Evolutionary conservation across 164 flowering plant genomes (phyloP).

Genomic region (Liriodendron chinense): DNA sequence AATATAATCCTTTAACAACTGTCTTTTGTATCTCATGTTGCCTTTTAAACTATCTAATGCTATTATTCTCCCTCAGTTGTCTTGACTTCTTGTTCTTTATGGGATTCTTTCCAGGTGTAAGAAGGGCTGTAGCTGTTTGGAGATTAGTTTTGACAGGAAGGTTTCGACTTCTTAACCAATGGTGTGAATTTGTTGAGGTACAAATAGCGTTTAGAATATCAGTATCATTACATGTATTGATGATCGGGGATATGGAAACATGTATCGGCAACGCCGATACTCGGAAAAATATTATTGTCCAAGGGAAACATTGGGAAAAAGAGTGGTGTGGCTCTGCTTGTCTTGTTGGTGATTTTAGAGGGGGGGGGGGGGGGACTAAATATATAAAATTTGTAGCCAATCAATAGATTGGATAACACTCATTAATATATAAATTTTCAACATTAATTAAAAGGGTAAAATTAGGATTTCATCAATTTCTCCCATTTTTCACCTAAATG

Average conservation of each 20-base stretch:
- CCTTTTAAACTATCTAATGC: neutral
- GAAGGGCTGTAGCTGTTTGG: conserved; percentile 82
- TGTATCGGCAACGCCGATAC: too few relatives aligned
- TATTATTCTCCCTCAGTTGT: neutral
- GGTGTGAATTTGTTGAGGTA: conserved; percentile 99
- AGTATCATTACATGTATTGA: too few relatives aligned
- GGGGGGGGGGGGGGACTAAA: too few relatives aligned
- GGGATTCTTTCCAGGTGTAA: conserved; percentile 55
- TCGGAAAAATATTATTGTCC: too few relatives aligned
- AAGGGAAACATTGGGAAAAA: too few relatives aligned
- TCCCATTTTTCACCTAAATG: too few relatives aligned
- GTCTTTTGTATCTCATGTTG: neutral
- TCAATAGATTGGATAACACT: too few relatives aligned
- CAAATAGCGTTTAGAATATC: neutral
- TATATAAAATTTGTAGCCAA: neutral
- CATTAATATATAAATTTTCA: too few relatives aligned
- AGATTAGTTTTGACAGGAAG: conserved; percentile 74
- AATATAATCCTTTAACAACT: neutral
- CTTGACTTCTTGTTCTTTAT: neutral
- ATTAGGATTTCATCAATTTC: too few relatives aligned
- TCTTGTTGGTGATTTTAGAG: neutral
- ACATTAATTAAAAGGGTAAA: too few relatives aligned
- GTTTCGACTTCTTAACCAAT: conserved; percentile 80
- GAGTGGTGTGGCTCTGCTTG: too few relatives aligned
- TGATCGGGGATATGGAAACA: too few relatives aligned